Percentiles rank a stretch among this genome's conserved stretches.
phyloP scores from a whole-genome alignment of 1,284 basidiomycete genomes.

The Trametes hirsuta region DNA sequence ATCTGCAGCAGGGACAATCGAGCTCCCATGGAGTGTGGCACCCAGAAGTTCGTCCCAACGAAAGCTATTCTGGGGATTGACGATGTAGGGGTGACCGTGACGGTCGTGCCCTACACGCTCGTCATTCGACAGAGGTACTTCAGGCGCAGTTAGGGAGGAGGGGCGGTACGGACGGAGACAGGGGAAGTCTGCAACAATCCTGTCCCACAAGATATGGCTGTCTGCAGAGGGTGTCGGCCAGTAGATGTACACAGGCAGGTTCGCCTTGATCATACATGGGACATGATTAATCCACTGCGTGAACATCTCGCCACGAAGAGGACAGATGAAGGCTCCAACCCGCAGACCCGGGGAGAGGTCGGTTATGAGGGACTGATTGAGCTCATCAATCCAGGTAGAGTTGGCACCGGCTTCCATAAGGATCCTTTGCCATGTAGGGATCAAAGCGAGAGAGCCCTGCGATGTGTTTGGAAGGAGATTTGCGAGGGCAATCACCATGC shows the following conservation, averaged over 20 bases:
- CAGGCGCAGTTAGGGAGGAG: not conserved
- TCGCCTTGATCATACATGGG: constrained; percentile 4
- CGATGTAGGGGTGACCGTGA: too few relatives aligned
- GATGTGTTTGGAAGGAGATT: not conserved
- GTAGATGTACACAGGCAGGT: not conserved
- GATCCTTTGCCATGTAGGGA: not conserved
- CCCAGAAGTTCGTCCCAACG: not conserved
- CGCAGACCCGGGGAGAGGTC: constrained; percentile 5
- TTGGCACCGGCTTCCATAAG: not conserved
- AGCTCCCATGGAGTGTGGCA: not conserved
- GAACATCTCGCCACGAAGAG: not conserved
- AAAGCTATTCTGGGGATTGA: too few relatives aligned
- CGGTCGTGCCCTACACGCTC: too few relatives aligned
- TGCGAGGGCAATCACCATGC: constrained; percentile 5
- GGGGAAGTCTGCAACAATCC: not conserved
- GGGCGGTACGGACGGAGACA: not conserved
- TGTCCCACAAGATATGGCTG: not conserved
- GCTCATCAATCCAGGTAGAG: not conserved
- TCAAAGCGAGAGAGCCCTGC: not conserved
- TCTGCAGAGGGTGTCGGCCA: not conserved
- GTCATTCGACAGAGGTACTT: too few relatives aligned
- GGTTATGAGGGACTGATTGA: not conserved
- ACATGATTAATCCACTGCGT: constrained; percentile 6
- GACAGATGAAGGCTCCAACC: not conserved
- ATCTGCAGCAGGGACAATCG: not conserved